phyloP scores from a whole-genome alignment of 768 basidiomycete species.

The Collybia sordida region DNA sequence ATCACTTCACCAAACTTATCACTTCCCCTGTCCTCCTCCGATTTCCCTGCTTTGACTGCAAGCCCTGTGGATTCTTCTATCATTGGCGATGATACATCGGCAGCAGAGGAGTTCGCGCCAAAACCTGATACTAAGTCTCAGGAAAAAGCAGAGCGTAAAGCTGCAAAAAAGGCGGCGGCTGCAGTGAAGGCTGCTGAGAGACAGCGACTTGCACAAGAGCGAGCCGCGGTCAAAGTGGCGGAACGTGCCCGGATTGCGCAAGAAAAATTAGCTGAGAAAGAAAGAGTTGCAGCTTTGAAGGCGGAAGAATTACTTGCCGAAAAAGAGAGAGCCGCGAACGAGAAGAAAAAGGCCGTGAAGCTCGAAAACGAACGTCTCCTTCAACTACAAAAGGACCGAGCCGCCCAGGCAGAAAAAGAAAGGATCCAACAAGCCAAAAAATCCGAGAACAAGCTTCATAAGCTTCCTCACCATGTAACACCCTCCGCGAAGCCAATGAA shows the following conservation, averaged over 20 bases:
- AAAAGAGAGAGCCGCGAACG: slow-evolving; percentile 36
- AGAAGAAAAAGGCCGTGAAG: slow-evolving; percentile 26
- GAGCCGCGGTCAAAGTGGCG: slow-evolving; percentile 49
- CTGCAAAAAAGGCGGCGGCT: slow-evolving; percentile 63
- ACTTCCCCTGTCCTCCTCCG: slow-evolving; percentile 60
- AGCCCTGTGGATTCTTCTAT: slow-evolving; percentile 27
- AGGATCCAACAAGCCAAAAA: slow-evolving; percentile 20
- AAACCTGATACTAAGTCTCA: slow-evolving; percentile 39
- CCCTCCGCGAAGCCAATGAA: slow-evolving; percentile 5
- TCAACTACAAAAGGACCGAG: slow-evolving; percentile 25
- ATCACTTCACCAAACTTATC: slow-evolving; percentile 50
- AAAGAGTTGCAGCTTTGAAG: slow-evolving; percentile 38
- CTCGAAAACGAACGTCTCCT: slow-evolving; percentile 28
- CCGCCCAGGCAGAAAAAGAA: slow-evolving; percentile 21
- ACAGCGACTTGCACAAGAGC: slow-evolving; percentile 56
- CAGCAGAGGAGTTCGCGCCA: slow-evolving; percentile 27
- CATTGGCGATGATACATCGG: slow-evolving; percentile 25
- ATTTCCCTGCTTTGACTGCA: slow-evolving; percentile 71
- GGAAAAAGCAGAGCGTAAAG: slow-evolving; percentile 61
- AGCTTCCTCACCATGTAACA: slow-evolving; percentile 12
- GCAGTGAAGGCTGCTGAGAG: slow-evolving; percentile 63
- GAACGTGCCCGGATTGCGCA: slow-evolving; percentile 53
- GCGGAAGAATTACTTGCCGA: slow-evolving; percentile 26
- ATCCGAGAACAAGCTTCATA: slow-evolving; percentile 12
- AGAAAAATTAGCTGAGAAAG: slow-evolving; percentile 58